These are phyloP conservation scores for Tricholoma terreum DNA, from an alignment of 768 basidiomycete species.

Conservation along the genomic window DNA sequence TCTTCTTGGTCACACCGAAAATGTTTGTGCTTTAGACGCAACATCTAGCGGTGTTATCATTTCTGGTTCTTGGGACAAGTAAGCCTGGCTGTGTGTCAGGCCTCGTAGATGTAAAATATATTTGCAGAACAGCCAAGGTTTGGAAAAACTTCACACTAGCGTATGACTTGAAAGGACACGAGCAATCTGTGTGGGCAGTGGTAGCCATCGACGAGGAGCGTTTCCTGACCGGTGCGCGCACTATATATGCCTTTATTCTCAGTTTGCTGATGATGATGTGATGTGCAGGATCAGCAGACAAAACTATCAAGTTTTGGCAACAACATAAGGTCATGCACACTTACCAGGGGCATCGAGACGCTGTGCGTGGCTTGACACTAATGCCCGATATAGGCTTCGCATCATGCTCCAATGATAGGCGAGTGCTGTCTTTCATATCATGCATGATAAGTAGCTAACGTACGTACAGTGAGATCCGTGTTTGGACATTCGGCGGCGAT, in stretches of 20 bases:
- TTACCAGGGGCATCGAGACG: constrained; percentile 86
- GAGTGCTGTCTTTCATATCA: constrained; percentile 12
- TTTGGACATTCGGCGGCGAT: constrained; percentile 88
- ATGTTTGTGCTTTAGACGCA: constrained; percentile 83
- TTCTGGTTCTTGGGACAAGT: constrained; percentile 98
- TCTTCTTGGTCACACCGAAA: constrained; percentile 85
- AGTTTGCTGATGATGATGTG: not conserved
- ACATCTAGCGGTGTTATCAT: constrained; percentile 72
- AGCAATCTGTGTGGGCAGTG: constrained; percentile 94
- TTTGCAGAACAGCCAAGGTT: constrained; percentile 82
- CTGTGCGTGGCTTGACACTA: constrained; percentile 81
- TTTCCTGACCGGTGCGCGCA: constrained; percentile 72
- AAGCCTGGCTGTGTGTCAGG: constrained; percentile 22
- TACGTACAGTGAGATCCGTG: constrained; percentile 72
- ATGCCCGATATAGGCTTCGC: constrained; percentile 90
- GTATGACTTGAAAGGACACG: constrained; percentile 79
- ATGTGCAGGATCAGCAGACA: constrained; percentile 83
- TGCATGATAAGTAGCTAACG: not conserved
- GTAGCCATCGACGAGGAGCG: constrained; percentile 72
- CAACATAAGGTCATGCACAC: constrained; percentile 71
- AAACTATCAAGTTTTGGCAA: constrained; percentile 86
- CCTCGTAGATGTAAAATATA: not conserved
- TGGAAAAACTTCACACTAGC: constrained; percentile 78
- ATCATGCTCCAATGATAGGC: constrained; percentile 95
- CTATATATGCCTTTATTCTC: not conserved